Percentiles rank a stretch among this genome's conserved stretches.
Conservation (phyloP, 2,329 filamentous ascomycete genomes). For the Mycocentrospora acerina region DNA sequence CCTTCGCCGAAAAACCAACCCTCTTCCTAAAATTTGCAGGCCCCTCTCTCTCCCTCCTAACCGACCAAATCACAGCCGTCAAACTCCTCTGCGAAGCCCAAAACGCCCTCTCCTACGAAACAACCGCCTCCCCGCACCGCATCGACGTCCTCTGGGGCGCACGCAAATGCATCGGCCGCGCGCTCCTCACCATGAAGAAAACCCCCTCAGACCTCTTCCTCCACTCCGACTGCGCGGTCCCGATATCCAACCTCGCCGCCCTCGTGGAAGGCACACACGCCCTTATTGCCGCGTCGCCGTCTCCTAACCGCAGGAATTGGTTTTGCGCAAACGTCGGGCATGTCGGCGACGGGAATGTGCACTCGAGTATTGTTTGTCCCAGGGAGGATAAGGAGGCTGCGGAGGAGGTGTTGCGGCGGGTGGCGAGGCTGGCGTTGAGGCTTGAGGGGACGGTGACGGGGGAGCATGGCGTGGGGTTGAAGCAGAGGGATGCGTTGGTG, state of each 20-base stretch:
- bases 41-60: constrained; percentile 60
- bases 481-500: constrained; percentile 77
- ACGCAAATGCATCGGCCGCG: constrained; percentile 71
- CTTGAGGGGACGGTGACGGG: constrained; percentile 83
- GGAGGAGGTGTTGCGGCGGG: constrained; percentile 51
- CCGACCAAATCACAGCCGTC: constrained; percentile 72
- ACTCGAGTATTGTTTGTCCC: constrained; percentile 35
- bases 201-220: constrained; percentile 62
- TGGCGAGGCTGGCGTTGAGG: constrained; percentile 75
- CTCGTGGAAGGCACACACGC: constrained; percentile 73
- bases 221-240: constrained; percentile 78
- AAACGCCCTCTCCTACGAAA: constrained; percentile 64
- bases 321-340: constrained; percentile 63
- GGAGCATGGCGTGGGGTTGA: constrained; percentile 79
- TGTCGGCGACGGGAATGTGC: constrained; percentile 62
- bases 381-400: constrained; percentile 23
- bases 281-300: constrained; percentile 52
- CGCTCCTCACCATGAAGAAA: constrained; percentile 64
- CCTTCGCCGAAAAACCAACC: constrained; percentile 67
- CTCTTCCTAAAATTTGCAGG: constrained; percentile 75
- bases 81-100: constrained; percentile 57
- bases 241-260: constrained; percentile 68
- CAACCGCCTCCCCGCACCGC: constrained; percentile 62
- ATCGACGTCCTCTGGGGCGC: constrained; percentile 71
- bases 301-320: constrained; percentile 14